These are phyloP conservation scores for Pleurotus pulmonarius DNA, from an alignment of 768 basidiomycete genomes.

Conservation along the genomic window DNA sequence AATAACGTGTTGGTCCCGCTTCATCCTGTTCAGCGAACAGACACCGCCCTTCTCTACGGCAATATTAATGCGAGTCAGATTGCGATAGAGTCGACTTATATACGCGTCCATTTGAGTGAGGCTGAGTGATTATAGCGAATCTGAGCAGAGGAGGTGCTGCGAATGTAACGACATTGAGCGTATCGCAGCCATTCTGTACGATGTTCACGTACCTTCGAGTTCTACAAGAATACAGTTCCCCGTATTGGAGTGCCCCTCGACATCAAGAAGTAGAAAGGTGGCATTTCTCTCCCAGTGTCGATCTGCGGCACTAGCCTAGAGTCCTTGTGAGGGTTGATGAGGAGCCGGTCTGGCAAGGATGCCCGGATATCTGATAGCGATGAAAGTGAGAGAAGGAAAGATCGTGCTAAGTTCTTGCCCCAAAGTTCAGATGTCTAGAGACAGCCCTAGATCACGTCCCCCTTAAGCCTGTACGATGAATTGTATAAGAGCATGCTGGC, in stretches of 20 bases:
- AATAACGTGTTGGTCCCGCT: slow-evolving; percentile 51
- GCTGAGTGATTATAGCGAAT: slow-evolving; percentile 68
- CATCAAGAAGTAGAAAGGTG: slow-evolving; percentile 45
- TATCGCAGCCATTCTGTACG: not conserved
- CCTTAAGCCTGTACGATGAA: no score
- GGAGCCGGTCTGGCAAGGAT: no score
- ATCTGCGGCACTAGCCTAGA: slow-evolving; percentile 44
- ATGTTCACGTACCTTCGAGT: slow-evolving; percentile 37
- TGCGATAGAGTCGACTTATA: slow-evolving; percentile 73
- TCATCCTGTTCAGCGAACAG: slow-evolving; percentile 64
- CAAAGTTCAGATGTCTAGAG: no score
- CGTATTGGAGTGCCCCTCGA: slow-evolving; percentile 28
- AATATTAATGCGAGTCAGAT: slow-evolving; percentile 83
- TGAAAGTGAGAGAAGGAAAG: no score
- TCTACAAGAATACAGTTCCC: slow-evolving; percentile 77
- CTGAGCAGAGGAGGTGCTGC: slow-evolving; percentile 65
- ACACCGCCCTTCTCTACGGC: slow-evolving; percentile 74
- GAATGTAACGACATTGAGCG: slow-evolving; percentile 75
- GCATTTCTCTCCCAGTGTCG: slow-evolving; percentile 73
- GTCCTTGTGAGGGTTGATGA: no score
- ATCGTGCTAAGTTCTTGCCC: no score
- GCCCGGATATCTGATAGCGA: no score
- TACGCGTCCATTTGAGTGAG: not conserved
- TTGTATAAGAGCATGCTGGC: no score
- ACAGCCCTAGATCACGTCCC: no score